These are phyloP conservation scores for Cordyceps farinosa DNA, from an alignment of 2,329 filamentous ascomycete genomes.

Conservation along the genomic window DNA sequence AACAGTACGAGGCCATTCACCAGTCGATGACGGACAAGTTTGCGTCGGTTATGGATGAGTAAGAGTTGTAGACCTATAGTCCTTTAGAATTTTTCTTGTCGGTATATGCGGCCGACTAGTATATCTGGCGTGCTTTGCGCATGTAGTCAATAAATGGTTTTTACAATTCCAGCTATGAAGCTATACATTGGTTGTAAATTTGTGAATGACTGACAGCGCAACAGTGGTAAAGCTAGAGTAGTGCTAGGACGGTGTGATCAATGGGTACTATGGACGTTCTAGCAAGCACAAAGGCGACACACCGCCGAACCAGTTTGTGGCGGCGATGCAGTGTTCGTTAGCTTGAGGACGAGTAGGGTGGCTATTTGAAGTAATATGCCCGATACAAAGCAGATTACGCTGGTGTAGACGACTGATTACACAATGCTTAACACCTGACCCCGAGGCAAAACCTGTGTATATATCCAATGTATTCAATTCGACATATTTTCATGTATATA, in stretches of 20 bases:
- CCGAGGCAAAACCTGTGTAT: neutral
- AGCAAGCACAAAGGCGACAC: no score
- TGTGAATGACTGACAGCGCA: no score
- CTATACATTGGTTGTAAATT: neutral
- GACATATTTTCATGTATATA: neutral
- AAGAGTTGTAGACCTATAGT: constrained; percentile 34
- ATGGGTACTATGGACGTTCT: neutral
- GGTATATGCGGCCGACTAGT: constrained; percentile 9
- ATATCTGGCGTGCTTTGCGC: constrained; percentile 14
- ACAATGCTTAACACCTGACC: neutral
- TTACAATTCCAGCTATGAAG: neutral
- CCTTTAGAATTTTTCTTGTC: constrained; percentile 27
- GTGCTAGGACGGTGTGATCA: neutral
- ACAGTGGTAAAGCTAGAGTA: no score
- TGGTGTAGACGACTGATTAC: neutral
- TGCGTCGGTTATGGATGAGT: constrained; percentile 93
- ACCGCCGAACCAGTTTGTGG: no score
- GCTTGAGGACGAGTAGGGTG: no score
- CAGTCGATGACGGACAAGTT: constrained; percentile 97
- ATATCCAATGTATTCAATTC: neutral
- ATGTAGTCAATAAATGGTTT: constrained; percentile 17
- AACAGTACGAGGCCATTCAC: constrained; percentile 83
- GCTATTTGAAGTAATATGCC: neutral
- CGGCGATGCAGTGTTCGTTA: no score
- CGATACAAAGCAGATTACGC: neutral